phyloP scores from a whole-genome alignment of 768 basidiomycete species.

The Leccinum aurantiacum region DNA sequence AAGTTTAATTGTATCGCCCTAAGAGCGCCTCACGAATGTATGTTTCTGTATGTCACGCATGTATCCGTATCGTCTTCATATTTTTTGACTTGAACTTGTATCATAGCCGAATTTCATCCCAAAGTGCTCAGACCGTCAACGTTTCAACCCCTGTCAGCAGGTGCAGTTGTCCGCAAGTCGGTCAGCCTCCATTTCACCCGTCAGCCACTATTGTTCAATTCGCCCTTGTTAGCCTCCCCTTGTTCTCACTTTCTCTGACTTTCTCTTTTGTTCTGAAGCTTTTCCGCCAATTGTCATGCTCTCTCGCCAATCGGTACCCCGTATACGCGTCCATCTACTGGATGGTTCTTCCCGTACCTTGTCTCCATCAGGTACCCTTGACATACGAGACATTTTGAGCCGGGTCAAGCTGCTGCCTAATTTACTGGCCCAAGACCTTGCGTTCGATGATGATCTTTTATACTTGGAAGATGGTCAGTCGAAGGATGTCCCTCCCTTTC shows the following conservation, averaged over 20 bases:
- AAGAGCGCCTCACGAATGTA: slow-evolving; percentile 6
- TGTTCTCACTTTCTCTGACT: neutral
- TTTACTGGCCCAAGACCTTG: slow-evolving; percentile 24
- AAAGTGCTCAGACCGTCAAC: neutral
- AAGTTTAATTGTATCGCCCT: slow-evolving; percentile 24
- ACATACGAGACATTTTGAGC: slow-evolving; percentile 26
- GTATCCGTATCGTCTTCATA: slow-evolving; percentile 15
- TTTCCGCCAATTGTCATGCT: slow-evolving; percentile 19
- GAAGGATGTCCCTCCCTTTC: slow-evolving; percentile 34
- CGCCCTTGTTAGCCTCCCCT: slow-evolving; percentile 7
- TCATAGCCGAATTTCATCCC: slow-evolving; percentile 4
- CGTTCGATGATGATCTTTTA: slow-evolving; percentile 14
- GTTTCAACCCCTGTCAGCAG: neutral
- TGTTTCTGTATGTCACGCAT: slow-evolving; percentile 24
- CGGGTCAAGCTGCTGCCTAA: slow-evolving; percentile 14
- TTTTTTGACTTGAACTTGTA: slow-evolving; percentile 14
- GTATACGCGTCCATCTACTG: slow-evolving; percentile 21
- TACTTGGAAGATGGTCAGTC: slow-evolving; percentile 14
- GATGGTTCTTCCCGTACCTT: slow-evolving; percentile 15
- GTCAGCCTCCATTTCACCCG: slow-evolving; percentile 23
- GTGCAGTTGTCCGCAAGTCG: neutral
- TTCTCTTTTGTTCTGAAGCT: slow-evolving; percentile 7
- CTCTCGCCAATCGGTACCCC: slow-evolving; percentile 16
- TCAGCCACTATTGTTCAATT: slow-evolving; percentile 20
- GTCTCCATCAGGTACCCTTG: slow-evolving; percentile 26